Percentiles rank a stretch among this genome's conserved stretches.
Evolutionary conservation across 2,329 filamentous ascomycete species (phyloP).

Genomic region (Trichoderma afroharzianum): DNA sequence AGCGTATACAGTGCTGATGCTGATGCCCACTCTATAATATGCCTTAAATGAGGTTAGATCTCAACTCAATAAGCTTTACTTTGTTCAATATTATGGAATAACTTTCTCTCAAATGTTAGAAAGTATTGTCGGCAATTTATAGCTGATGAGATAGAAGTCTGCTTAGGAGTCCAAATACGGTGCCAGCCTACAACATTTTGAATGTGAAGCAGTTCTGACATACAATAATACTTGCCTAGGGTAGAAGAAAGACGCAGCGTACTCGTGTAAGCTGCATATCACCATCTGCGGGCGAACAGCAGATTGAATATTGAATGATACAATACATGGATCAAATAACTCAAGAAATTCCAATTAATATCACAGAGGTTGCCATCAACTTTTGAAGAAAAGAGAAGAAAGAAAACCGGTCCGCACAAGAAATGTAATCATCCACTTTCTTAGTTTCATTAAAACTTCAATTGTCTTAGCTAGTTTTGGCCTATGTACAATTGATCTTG

Average conservation of each 20-base stretch:
- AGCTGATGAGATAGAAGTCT: accelerated
- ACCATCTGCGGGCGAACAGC: not conserved
- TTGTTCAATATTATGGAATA: too few species aligned
- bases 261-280: not conserved
- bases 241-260: not conserved
- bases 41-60: not conserved
- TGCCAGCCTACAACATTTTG: not conserved
- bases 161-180: not conserved
- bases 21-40: not conserved
- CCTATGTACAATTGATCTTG: not conserved
- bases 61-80: not conserved
- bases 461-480: not conserved
- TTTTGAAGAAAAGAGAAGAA: not conserved
- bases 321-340: not conserved
- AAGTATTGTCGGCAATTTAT: not conserved
- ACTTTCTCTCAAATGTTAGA: too few species aligned
- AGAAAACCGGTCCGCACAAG: not conserved
- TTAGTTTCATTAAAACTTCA: not conserved
- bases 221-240: not conserved
- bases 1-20: not conserved
- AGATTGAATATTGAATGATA: not conserved
- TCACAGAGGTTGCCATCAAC: not conserved
- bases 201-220: not conserved
- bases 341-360: not conserved
- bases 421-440: not conserved